These are phyloP conservation scores for Cicer chorassanicum DNA, from an alignment of 306 rosid genomes.

Conservation along the genomic window DNA sequence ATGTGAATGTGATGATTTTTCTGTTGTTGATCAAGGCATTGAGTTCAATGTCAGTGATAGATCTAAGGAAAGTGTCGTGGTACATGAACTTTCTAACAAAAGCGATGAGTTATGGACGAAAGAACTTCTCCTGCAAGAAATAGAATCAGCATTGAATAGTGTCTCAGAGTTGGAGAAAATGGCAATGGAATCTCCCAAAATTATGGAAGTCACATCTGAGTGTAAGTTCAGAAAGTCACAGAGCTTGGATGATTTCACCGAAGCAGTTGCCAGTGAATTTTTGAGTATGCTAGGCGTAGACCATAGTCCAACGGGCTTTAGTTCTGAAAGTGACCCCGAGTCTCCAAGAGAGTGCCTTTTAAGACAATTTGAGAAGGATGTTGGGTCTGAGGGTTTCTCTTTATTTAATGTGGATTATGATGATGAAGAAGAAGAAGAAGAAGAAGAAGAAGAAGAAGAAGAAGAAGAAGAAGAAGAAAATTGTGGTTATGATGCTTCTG, in stretches of 20 bases:
- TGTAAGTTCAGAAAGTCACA: conserved; percentile 48
- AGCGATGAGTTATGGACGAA: conserved; percentile 51
- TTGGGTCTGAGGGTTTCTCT: conserved; percentile 68
- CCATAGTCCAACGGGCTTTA: conserved; percentile 61
- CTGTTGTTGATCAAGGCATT: conserved; percentile 62
- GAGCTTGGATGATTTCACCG: conserved; percentile 72
- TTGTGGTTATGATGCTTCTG: conserved; percentile 42
- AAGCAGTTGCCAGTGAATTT: conserved; percentile 72
- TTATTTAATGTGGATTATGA: conserved; percentile 62
- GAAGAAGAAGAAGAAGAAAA: conserved; percentile 55
- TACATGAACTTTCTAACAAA: conserved; percentile 43
- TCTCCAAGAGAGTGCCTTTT: conserved; percentile 93
- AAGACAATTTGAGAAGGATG: conserved; percentile 82
- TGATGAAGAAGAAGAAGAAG: conserved; percentile 47
- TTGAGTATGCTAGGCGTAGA: conserved; percentile 70
- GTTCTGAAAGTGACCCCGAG: conserved; percentile 74
- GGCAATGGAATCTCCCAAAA: conserved; percentile 66
- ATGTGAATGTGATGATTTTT: conserved; percentile 56
- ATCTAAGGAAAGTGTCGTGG: conserved; percentile 43
- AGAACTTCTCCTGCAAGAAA: conserved; percentile 74
- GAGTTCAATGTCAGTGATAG: conserved; percentile 43
- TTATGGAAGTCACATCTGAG: conserved; percentile 49
- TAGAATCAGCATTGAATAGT: conserved; percentile 72
- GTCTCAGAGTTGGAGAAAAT: conserved; percentile 63
- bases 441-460: conserved; percentile 49